phyloP scores from a whole-genome alignment of 1,284 basidiomycete species.

The Clitocybe nebularis region DNA sequence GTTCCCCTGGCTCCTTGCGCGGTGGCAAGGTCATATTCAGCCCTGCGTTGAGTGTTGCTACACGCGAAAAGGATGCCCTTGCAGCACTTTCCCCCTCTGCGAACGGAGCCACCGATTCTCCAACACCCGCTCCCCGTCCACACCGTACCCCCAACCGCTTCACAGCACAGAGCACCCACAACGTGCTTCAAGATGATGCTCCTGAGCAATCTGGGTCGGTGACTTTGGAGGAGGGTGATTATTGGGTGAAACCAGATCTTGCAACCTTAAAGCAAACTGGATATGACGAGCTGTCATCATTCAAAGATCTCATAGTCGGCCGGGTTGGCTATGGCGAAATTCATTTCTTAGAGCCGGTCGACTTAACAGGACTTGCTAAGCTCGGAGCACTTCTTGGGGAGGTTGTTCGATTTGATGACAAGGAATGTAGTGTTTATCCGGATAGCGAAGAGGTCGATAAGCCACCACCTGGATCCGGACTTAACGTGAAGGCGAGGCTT shows the following conservation, averaged over 20 bases:
- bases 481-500: slow-evolving; percentile 87
- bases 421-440: slow-evolving; percentile 92
- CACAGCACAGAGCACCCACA: slow-evolving; percentile 39
- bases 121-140: slow-evolving; percentile 36
- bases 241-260: slow-evolving; percentile 82
- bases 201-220: slow-evolving; percentile 29
- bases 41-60: slow-evolving; percentile 67
- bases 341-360: slow-evolving; percentile 87
- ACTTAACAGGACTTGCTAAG: slow-evolving; percentile 83
- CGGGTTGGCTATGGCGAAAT: slow-evolving; percentile 91
- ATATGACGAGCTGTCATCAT: slow-evolving; percentile 69
- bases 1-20: slow-evolving; percentile 36
- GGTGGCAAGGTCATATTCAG: slow-evolving; percentile 64
- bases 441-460: slow-evolving; percentile 80
- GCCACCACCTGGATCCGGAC: slow-evolving; percentile 76
- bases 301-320: slow-evolving; percentile 80
- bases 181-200: slow-evolving; percentile 14
- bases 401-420: slow-evolving; percentile 86
- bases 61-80: slow-evolving; percentile 62
- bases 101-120: slow-evolving; percentile 30
- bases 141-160: slow-evolving; percentile 43
- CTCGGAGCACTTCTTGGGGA: slow-evolving; percentile 84
- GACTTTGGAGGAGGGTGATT: slow-evolving; percentile 78
- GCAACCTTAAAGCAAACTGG: slow-evolving; percentile 65
- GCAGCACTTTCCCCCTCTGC: slow-evolving; percentile 23